Percentiles rank a stretch among this genome's conserved stretches.
Conservation (phyloP, 441 rosid genomes). For the Biscutella laevigata region DNA sequence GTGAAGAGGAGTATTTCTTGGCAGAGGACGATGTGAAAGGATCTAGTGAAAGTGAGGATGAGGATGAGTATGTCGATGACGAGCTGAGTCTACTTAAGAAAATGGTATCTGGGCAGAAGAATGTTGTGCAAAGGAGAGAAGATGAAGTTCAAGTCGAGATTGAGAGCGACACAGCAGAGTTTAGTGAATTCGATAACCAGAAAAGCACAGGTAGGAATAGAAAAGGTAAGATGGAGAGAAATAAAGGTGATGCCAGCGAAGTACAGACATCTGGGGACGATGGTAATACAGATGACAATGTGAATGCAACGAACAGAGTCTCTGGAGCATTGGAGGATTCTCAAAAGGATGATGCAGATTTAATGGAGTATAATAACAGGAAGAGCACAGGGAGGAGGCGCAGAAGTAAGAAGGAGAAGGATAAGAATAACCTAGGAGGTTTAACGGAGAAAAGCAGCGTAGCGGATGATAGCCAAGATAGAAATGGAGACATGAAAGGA, state of each 20-base stretch:
- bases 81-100: constrained; percentile 59
- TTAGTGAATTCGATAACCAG: constrained; percentile 42
- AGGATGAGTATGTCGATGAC: constrained; percentile 26
- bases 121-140: constrained; percentile 26
- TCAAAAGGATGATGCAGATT: constrained; percentile 31
- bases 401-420: constrained; percentile 47
- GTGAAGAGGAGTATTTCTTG: constrained; percentile 35
- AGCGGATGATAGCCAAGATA: constrained; percentile 29
- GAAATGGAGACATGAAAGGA: constrained; percentile 28
- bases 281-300: constrained; percentile 8
- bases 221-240: constrained; percentile 16
- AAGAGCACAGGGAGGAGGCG: constrained; percentile 53
- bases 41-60: constrained; percentile 32
- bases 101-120: constrained; percentile 54
- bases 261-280: constrained; percentile 2
- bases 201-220: constrained; percentile 40
- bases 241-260: constrained; percentile 4
- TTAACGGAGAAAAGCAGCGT: constrained; percentile 21
- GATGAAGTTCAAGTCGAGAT: constrained; percentile 30
- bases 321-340: constrained; percentile 16
- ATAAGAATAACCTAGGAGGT: constrained; percentile 31
- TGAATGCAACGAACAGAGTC: constrained; percentile 3
- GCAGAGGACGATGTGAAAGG: constrained; percentile 30
- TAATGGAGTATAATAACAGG: constrained; percentile 51
- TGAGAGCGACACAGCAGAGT: constrained; percentile 32